Base-by-base conservation (phyloP, 345 rosid species). In the Gossypium turneri region DNA sequence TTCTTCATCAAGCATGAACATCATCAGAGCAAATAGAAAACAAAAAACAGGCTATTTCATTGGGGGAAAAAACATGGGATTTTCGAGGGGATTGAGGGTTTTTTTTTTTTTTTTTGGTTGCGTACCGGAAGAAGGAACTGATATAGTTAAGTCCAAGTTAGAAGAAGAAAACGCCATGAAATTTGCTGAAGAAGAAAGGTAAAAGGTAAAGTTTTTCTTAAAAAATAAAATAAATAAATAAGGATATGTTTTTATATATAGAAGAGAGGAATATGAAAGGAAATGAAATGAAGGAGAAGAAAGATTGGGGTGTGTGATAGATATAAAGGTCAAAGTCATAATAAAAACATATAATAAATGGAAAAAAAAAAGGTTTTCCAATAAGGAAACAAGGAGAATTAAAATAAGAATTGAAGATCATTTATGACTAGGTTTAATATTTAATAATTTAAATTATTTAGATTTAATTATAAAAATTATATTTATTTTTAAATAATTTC, bases 101-200 rank as follows among this genome's bases (percentile, higher is more conserved):
- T 17, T 12, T 12, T 27, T 17, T 8, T 44, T 43, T n/a, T 58
- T 16, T 27, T 17, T 8, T 45, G 27, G 13, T 58, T 24, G 38
- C 75, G 75, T 77, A 89, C 92, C 94, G 16, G 91, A 83, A 9
- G 85, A 78, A 69, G 77, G 88, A 72, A 90, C 88, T 12, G 94
- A 90, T 51, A 94, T 92, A 45, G 92, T 87, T 81, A 94, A 85
- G 79, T 92, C 97, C 83, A 94, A 85, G 88, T 87, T 84, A 17
- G 97, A 89, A 69, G 87, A 79, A 76, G 83, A 83, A 83, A 84
- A 76, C 77, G 88, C 90, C 97, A 87, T 85, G 74, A 57, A 67
- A 81, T 41, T 43, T 34, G 61, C 38, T 69, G 66, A 41, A 1
- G 24, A 62, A 51, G 20, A 29, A 78, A 62, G 69, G 66, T 12